phyloP scores from a whole-genome alignment of 75 land plant species.

The Ceratopteris richardii region DNA sequence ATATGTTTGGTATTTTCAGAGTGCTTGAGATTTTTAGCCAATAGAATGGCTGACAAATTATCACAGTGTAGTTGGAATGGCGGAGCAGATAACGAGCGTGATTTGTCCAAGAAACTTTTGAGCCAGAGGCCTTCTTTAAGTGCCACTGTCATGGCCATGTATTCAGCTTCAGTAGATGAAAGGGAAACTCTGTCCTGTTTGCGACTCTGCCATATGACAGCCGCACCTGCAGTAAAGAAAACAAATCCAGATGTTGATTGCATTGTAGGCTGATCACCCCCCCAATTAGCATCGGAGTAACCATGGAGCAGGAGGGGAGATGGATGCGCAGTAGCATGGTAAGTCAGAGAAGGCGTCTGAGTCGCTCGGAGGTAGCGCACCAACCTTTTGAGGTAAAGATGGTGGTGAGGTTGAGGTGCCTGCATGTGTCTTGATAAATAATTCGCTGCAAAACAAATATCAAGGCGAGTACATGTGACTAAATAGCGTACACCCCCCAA shows the following conservation, averaged over 20 bases:
- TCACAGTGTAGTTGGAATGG: too few relatives aligned
- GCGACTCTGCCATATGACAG: constrained; percentile 1
- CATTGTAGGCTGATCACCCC: not conserved
- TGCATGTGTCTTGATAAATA: not conserved
- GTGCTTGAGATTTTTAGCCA: too few relatives aligned
- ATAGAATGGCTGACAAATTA: too few relatives aligned
- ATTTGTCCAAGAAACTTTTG: too few relatives aligned
- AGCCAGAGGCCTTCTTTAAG: constrained; percentile 18
- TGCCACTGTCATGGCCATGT: constrained; percentile 4
- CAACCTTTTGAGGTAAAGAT: not conserved
- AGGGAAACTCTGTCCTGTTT: constrained; percentile 6
- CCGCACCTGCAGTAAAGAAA: not conserved
- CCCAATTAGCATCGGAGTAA: constrained; percentile 9
- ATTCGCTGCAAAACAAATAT: not conserved
- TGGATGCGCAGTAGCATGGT: not conserved
- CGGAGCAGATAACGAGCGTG: too few relatives aligned
- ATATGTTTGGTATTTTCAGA: too few relatives aligned
- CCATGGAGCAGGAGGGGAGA: not conserved
- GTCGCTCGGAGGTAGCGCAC: not conserved
- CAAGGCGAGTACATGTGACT: not conserved
- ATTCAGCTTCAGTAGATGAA: constrained; percentile 4
- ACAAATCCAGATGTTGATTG: constrained; percentile 5
- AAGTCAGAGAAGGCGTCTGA: not conserved
- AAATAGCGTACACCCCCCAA: not conserved
- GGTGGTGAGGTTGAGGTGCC: not conserved